These are phyloP conservation scores for Carex pumila DNA, from an alignment of 176 grass and related monocot species.

Conservation along the genomic window DNA sequence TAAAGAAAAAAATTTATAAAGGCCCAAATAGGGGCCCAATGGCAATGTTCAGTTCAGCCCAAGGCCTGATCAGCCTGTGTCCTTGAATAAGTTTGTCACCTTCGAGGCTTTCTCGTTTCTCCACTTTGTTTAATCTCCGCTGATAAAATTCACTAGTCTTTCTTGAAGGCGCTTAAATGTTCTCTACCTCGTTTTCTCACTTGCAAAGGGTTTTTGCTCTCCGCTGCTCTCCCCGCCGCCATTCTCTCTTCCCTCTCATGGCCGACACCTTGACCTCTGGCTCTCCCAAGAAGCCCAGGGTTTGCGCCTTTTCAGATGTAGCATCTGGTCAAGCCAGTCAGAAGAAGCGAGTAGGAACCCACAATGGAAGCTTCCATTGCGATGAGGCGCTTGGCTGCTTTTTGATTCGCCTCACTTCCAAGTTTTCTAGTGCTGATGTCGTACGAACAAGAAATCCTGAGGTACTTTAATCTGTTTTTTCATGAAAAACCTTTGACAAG, in stretches of 20 bases:
- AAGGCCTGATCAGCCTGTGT: not conserved
- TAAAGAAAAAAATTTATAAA: not conserved
- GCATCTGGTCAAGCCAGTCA: constrained; percentile 25
- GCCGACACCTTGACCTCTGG: constrained; percentile 26
- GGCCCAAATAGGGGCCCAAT: not conserved
- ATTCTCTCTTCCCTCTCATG: constrained; percentile 36
- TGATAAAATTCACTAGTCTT: not conserved
- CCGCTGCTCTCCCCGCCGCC: constrained; percentile 25
- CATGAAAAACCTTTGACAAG: no score
- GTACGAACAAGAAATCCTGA: constrained; percentile 72
- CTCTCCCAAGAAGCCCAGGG: constrained; percentile 47
- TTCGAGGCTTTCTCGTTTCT: not conserved
- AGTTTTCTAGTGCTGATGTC: constrained; percentile 72
- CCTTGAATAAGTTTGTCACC: not conserved
- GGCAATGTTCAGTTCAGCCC: not conserved
- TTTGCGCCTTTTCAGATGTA: constrained; percentile 34
- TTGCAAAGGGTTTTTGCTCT: constrained; percentile 52
- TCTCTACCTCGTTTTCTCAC: not conserved
- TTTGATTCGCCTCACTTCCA: constrained; percentile 87
- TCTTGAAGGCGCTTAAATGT: not conserved
- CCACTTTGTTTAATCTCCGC: not conserved
- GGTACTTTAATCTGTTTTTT: constrained; percentile 21
- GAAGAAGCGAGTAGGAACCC: constrained; percentile 74
- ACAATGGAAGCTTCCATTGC: constrained; percentile 99
- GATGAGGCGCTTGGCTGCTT: constrained; percentile 98